These are phyloP conservation scores for Cryphonectria naterciae DNA, from an alignment of 2,329 filamentous ascomycete species.

Conservation along the genomic window DNA sequence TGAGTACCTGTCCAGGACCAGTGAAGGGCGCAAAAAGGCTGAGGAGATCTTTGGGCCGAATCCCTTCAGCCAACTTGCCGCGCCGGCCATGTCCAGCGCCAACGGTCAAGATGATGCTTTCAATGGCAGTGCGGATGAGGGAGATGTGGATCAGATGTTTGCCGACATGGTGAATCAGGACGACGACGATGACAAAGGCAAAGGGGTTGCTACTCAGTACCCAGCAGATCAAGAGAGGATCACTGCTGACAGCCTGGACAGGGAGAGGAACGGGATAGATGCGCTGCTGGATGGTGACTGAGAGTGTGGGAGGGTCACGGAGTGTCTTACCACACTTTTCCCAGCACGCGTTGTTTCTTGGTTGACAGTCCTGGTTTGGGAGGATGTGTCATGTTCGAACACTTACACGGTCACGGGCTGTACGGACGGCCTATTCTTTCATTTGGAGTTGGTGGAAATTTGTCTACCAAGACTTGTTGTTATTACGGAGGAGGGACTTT, in stretches of 20 bases:
- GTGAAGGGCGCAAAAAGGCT: slow-evolving; percentile 53
- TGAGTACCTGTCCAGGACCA: slow-evolving; percentile 56
- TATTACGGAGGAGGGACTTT: background rate
- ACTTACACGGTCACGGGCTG: background rate
- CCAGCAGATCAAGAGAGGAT: slow-evolving; percentile 30
- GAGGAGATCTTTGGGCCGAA: slow-evolving; percentile 56
- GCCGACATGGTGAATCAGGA: slow-evolving; percentile 55
- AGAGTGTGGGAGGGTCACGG: slow-evolving; percentile 33
- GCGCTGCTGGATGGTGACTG: slow-evolving; percentile 50
- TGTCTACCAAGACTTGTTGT: background rate
- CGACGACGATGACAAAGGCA: slow-evolving; percentile 49
- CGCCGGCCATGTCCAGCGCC: slow-evolving; percentile 8
- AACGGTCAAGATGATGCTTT: slow-evolving; percentile 32
- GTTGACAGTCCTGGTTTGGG: background rate
- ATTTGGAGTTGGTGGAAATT: slow-evolving; percentile 3
- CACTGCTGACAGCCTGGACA: slow-evolving; percentile 49
- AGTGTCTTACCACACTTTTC: background rate
- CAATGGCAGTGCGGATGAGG: slow-evolving; percentile 43
- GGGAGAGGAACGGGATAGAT: slow-evolving; percentile 52
- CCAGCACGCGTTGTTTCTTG: background rate
- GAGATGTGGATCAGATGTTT: slow-evolving; percentile 60
- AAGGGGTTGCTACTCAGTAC: slow-evolving; percentile 26
- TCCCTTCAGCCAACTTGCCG: slow-evolving; percentile 44
- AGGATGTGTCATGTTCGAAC: background rate
- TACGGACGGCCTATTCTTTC: background rate